Evolutionary conservation across 805 yeast genomes (phyloP).

Genomic region (Candida boidinii): DNA sequence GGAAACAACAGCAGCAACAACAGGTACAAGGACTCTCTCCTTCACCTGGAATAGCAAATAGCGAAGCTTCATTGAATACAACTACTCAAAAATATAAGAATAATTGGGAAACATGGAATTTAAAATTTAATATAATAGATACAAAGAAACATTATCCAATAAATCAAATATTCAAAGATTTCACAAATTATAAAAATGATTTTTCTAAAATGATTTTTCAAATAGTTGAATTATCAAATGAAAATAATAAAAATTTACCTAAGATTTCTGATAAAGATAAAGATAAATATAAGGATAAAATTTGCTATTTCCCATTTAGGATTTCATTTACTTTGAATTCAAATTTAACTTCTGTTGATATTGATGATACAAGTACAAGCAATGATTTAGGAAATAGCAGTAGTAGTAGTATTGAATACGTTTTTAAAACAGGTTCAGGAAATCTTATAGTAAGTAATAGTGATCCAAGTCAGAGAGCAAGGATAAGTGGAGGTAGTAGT

Average conservation of each 20-base stretch:
- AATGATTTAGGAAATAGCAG: constrained; percentile 1
- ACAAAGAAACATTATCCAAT: constrained; percentile 9
- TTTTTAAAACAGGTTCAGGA: constrained; percentile 18
- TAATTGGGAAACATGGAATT: constrained; percentile 68
- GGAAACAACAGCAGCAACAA: constrained; percentile 25
- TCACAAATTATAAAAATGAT: constrained; percentile 21
- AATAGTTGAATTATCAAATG: constrained; percentile 46
- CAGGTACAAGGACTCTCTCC: constrained; percentile 3
- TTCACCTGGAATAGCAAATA: background rate
- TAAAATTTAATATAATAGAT: constrained; percentile 37
- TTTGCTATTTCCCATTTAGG: constrained; percentile 56
- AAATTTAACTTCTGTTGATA: constrained; percentile 14
- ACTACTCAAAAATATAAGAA: constrained; percentile 23
- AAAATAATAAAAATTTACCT: constrained; percentile 60
- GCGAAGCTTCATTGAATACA: constrained; percentile 6
- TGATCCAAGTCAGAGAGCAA: background rate
- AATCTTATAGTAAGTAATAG: constrained; percentile 11
- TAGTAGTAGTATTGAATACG: constrained; percentile 17
- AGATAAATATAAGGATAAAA: constrained; percentile 53
- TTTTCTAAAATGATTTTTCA: constrained; percentile 33
- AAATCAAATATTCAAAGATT: background rate
- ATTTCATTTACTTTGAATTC: constrained; percentile 23
- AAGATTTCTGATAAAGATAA: too few relatives aligned
- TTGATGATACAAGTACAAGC: background rate
- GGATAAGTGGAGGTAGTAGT: too few relatives aligned